Evolutionary conservation across 345 rosid genomes (phyloP).

Genomic region (Angophora floribunda): DNA sequence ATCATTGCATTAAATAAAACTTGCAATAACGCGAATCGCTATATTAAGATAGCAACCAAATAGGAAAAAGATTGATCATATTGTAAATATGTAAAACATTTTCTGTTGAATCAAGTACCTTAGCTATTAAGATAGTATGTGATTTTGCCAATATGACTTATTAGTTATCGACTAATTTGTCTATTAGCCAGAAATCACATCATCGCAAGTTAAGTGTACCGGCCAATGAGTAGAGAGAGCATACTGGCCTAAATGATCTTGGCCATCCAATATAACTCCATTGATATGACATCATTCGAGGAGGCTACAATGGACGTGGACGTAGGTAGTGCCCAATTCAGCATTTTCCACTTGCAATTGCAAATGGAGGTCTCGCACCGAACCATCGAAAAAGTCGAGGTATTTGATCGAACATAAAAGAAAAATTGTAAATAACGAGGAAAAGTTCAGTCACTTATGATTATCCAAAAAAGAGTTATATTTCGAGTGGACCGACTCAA

Average conservation of each 20-base stretch:
- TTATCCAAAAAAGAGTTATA: background rate
- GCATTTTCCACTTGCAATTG: background rate
- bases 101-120: background rate
- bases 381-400: background rate
- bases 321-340: background rate
- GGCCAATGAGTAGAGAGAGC: background rate
- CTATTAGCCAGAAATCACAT: background rate
- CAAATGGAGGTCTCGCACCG: background rate
- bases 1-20: no score
- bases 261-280: fast-evolving
- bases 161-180: background rate
- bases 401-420: background rate
- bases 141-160: background rate
- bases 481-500: background rate
- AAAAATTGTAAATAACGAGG: background rate
- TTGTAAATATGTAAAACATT: background rate
- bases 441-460: background rate
- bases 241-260: background rate
- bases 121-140: background rate
- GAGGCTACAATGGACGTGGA: fast-evolving
- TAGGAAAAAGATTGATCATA: background rate
- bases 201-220: background rate
- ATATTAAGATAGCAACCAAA: background rate
- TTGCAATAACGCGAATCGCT: background rate
- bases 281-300: background rate